These are phyloP conservation scores for Vanrija sp. DNA, from an alignment of 1,284 basidiomycete species.

Conservation along the genomic window DNA sequence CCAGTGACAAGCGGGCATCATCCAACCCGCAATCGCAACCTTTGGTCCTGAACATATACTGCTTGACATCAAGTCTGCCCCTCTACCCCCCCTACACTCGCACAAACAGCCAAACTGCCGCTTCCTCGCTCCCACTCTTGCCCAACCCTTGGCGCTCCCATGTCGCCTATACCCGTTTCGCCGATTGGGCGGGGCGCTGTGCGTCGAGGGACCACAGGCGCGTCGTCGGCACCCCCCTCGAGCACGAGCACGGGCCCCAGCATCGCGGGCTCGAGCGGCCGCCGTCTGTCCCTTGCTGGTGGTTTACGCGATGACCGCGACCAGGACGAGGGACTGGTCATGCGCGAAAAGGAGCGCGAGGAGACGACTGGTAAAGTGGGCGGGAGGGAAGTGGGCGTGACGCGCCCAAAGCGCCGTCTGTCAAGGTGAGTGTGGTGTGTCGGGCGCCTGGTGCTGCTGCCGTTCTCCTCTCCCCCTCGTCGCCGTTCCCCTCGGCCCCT, in stretches of 20 bases:
- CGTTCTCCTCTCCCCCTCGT: not conserved
- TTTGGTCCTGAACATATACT: no score
- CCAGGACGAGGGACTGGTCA: slow-evolving; percentile 30
- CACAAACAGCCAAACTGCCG: no score
- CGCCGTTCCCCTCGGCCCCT: not conserved
- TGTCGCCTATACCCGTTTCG: no score
- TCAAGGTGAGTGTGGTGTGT: slow-evolving; percentile 36
- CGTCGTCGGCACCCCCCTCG: not conserved
- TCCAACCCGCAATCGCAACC: no score
- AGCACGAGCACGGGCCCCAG: not conserved
- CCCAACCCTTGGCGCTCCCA: no score
- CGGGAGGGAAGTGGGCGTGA: slow-evolving; percentile 34
- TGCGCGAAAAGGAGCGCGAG: slow-evolving; percentile 26
- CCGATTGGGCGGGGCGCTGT: no score
- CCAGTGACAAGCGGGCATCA: no score
- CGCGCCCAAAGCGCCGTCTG: slow-evolving; percentile 39
- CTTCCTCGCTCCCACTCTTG: no score
- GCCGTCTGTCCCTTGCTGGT: not conserved
- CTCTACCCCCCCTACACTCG: no score
- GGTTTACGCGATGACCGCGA: not conserved
- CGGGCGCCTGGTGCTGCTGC: not conserved
- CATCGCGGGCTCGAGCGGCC: not conserved
- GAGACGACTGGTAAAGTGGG: slow-evolving; percentile 31
- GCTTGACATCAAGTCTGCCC: no score
- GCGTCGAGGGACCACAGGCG: no score